phyloP scores from a whole-genome alignment of 768 basidiomycete species.

The Tylopilus balloui region DNA sequence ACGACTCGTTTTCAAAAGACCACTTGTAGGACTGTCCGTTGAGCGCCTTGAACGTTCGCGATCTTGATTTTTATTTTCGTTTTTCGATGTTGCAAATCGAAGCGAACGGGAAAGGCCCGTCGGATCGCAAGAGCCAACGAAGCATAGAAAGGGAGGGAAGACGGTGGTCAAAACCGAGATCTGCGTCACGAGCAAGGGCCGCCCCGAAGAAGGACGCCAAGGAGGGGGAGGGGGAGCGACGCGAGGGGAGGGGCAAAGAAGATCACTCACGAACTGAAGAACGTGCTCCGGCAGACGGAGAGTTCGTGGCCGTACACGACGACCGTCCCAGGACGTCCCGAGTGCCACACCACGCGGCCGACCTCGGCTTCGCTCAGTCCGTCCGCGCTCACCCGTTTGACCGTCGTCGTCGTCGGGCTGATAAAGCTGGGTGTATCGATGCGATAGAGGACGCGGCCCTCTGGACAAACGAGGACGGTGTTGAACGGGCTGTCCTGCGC shows the following conservation, averaged over 20 bases:
- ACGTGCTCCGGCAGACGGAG: constrained; percentile 21
- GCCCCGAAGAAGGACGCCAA: neutral
- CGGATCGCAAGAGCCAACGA: neutral
- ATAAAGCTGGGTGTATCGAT: constrained; percentile 26
- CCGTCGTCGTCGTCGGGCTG: constrained; percentile 16
- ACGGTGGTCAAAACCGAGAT: constrained; percentile 2
- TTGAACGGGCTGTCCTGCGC: constrained; percentile 31
- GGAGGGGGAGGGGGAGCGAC: neutral
- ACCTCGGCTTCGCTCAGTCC: constrained; percentile 25
- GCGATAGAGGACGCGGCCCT: constrained; percentile 27
- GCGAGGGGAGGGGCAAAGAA: neutral
- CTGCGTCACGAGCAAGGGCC: neutral
- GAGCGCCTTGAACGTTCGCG: constrained; percentile 32
- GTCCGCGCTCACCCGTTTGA: constrained; percentile 24
- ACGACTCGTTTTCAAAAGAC: constrained; percentile 32
- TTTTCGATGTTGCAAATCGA: neutral
- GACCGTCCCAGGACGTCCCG: constrained; percentile 26
- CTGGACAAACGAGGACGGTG: constrained; percentile 29
- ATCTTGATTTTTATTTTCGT: constrained; percentile 15
- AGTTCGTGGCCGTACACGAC: constrained; percentile 27
- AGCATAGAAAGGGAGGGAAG: neutral
- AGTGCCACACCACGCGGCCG: constrained; percentile 29
- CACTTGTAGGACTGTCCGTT: constrained; percentile 34
- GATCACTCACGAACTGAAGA: constrained; percentile 31
- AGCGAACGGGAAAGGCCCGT: neutral